Evolutionary conservation across 2,329 filamentous ascomycete genomes (phyloP).

Genomic region (Xylariaceae sp.): DNA sequence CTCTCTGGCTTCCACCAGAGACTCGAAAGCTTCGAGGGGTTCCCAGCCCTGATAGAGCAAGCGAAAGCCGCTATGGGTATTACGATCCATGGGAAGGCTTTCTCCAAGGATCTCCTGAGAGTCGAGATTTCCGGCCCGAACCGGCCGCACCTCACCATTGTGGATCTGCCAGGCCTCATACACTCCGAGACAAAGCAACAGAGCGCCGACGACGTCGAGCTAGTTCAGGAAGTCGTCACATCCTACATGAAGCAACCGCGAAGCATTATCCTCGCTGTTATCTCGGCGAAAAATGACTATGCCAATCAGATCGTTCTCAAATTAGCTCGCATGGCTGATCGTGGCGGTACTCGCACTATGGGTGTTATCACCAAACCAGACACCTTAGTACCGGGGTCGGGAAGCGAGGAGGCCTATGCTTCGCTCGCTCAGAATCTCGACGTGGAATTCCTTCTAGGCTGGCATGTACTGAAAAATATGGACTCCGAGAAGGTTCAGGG

Average conservation of each 20-base stretch:
- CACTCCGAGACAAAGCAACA: slow-evolving; percentile 25
- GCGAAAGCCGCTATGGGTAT: not conserved
- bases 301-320: slow-evolving; percentile 56
- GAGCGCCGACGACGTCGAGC: slow-evolving; percentile 40
- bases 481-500: slow-evolving; percentile 36
- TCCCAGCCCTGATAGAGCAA: not conserved
- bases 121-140: not conserved
- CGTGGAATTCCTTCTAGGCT: slow-evolving; percentile 47
- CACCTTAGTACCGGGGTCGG: slow-evolving; percentile 33
- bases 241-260: slow-evolving; percentile 53
- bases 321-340: slow-evolving; percentile 37
- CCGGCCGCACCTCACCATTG: not conserved
- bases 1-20: slow-evolving; percentile 24
- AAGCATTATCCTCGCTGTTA: slow-evolving; percentile 58
- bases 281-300: slow-evolving; percentile 54
- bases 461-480: slow-evolving; percentile 50
- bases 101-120: not conserved
- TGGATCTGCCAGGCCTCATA: not conserved
- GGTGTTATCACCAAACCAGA: slow-evolving; percentile 52
- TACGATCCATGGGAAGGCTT: not conserved
- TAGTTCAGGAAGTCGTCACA: slow-evolving; percentile 46
- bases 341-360: slow-evolving; percentile 42
- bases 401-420: slow-evolving; percentile 39
- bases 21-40: slow-evolving; percentile 29
- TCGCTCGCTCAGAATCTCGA: slow-evolving; percentile 44